These are phyloP conservation scores for Podaxis mareebaensis DNA, from an alignment of 768 basidiomycete genomes.

Conservation along the genomic window DNA sequence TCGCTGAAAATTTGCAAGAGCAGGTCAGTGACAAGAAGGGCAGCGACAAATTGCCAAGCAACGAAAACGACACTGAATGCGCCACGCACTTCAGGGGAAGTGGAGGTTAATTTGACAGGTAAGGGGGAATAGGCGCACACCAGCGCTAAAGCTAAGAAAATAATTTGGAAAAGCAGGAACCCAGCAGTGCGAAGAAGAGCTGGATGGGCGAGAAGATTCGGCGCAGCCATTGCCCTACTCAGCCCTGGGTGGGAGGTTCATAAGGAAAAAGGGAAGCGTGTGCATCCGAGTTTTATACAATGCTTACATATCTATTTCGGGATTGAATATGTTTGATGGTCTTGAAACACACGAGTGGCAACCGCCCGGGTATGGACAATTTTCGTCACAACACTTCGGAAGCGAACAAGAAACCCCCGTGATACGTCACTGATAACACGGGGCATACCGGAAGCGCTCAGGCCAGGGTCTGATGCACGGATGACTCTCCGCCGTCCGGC, in stretches of 20 bases:
- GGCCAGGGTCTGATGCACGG: too few relatives aligned
- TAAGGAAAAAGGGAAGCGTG: neutral
- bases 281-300: neutral
- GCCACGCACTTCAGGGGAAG: slow-evolving; percentile 5
- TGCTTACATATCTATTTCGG: too few relatives aligned
- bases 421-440: too few relatives aligned
- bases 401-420: too few relatives aligned
- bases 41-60: slow-evolving; percentile 10
- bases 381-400: too few relatives aligned
- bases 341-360: neutral
- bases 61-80: slow-evolving; percentile 10
- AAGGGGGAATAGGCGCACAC: slow-evolving; percentile 1
- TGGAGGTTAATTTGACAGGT: slow-evolving; percentile 2
- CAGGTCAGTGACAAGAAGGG: slow-evolving; percentile 8
- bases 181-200: neutral
- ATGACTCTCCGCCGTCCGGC: too few relatives aligned
- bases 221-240: neutral
- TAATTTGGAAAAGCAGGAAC: neutral
- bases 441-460: too few relatives aligned
- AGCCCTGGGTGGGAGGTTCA: neutral
- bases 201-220: neutral
- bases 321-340: neutral
- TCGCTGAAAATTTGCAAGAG: slow-evolving; percentile 8
- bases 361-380: too few relatives aligned
- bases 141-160: slow-evolving; percentile 3